Evolutionary conservation across 2,329 filamentous ascomycete species (phyloP).

Genomic region (Pseudogymnoascus sp.): DNA sequence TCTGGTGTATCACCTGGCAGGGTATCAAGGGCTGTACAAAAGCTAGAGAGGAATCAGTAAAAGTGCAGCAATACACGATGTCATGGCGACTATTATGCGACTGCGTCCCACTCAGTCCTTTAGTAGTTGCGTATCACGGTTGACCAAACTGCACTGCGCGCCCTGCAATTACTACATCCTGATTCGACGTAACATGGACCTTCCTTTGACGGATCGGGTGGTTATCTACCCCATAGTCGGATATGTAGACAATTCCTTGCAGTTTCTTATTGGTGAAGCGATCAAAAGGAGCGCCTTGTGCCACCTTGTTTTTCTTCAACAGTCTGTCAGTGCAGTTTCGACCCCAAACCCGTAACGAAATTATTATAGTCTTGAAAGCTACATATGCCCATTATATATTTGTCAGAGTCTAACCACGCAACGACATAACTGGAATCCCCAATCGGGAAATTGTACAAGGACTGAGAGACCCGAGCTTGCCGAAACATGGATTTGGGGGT

Average conservation of each 20-base stretch:
- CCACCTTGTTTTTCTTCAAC: not conserved
- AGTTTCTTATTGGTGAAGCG: not conserved
- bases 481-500: not conserved
- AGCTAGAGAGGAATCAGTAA: not conserved
- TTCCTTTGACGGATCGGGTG: not conserved
- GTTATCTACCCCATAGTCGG: not conserved
- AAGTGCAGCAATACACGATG: not conserved
- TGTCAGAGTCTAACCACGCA: not conserved
- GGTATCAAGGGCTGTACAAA: not conserved
- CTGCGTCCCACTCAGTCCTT: not conserved
- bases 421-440: not conserved
- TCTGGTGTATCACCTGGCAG: not conserved
- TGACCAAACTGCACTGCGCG: not conserved
- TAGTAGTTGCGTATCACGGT: not conserved
- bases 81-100: not conserved
- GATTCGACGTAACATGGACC: not conserved
- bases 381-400: not conserved
- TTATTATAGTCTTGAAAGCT: not conserved
- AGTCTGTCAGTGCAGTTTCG: not conserved
- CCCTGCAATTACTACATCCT: not conserved
- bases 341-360: not conserved
- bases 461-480: not conserved
- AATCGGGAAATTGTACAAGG: not conserved
- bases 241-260: not conserved
- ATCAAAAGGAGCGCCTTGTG: not conserved